phyloP scores from a whole-genome alignment of 2,329 filamentous ascomycete genomes.

The Beauveria asiatica region DNA sequence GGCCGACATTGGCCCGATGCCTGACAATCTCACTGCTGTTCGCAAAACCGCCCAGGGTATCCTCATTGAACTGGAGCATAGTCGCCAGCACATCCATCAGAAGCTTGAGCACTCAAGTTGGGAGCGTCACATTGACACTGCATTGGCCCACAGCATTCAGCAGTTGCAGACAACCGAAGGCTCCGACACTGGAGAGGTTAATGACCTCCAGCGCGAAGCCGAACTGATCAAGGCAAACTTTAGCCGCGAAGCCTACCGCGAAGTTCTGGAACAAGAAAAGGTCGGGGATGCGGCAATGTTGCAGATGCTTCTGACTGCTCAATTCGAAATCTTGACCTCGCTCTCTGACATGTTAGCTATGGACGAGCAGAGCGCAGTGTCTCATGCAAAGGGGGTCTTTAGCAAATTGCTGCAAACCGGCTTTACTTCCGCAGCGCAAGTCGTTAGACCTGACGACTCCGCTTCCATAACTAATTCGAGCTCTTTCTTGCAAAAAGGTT shows the following conservation, averaged over 20 bases:
- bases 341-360: slow-evolving; percentile 75
- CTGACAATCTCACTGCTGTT: slow-evolving; percentile 62
- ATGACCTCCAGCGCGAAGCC: slow-evolving; percentile 68
- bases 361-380: slow-evolving; percentile 73
- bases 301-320: slow-evolving; percentile 77
- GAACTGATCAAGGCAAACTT: slow-evolving; percentile 79
- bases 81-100: slow-evolving; percentile 84
- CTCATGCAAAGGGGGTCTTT: slow-evolving; percentile 69
- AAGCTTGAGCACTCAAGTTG: slow-evolving; percentile 72
- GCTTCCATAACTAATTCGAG: slow-evolving; percentile 55
- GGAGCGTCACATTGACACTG: slow-evolving; percentile 81
- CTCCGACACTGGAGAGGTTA: slow-evolving; percentile 52
- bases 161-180: slow-evolving; percentile 57
- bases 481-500: slow-evolving; percentile 62
- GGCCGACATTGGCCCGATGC: slow-evolving; percentile 54
- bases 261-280: slow-evolving; percentile 78
- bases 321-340: slow-evolving; percentile 84
- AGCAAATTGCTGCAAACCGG: slow-evolving; percentile 70
- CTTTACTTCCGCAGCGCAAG: slow-evolving; percentile 64
- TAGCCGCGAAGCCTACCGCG: slow-evolving; percentile 66
- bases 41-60: slow-evolving; percentile 86
- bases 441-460: slow-evolving; percentile 81
- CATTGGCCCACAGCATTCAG: slow-evolving; percentile 73
- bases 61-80: slow-evolving; percentile 79
- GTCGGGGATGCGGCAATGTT: slow-evolving; percentile 67